Evolutionary conservation across 208 protist species (phyloP), one percentile per base, ranked within the genome.

Genomic region (Leishmania braziliensis): DNA sequence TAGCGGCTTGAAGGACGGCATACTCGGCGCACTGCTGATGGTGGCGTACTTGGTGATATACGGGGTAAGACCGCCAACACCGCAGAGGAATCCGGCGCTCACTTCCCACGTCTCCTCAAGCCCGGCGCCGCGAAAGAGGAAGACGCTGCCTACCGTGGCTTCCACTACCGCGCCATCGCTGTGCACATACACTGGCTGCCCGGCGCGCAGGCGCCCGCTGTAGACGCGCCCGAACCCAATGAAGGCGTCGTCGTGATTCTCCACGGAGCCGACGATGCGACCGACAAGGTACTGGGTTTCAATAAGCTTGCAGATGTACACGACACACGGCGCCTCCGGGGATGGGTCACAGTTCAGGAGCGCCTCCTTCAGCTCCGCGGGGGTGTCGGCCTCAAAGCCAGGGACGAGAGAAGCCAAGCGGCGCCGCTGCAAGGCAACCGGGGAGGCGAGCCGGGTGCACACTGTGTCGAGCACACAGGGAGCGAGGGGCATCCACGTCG

Each of bases 181-280:
- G 90, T 95, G 88, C 50, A 99, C 92, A 66, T 96, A 93, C 36
- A 99, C 86, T 36, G 66, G 91, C 54, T 96, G 79, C 10, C 98
- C 98, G 26, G 92, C 88, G n/a, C 88, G 89, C 63, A 99, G 87
- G 4, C 96, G 96, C 10, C 99, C 99, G 84, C 91, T 95, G 84
- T 99, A 99, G 29, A 99, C 95, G 48, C 99, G 90, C 33, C 96
- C 94, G 79, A 99, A 99, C 29, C 95, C 98, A 78, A 99, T 94
- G 84, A 99, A 99, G 66, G 90, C 90, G 88, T 95, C 88, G 18
- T 96, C 92, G 51, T 74, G 46, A 69, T 83, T 70, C 75, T 91
- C 92, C 56, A 89, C 88, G 33, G 81, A 70, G 14, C 86, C 87
- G 63, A 90, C 87, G 51, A 81, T 70, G 43, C 86, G 86, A 62